Conservation (phyloP, 352 stramenopile species). For the Globisporangium spinosum region DNA sequence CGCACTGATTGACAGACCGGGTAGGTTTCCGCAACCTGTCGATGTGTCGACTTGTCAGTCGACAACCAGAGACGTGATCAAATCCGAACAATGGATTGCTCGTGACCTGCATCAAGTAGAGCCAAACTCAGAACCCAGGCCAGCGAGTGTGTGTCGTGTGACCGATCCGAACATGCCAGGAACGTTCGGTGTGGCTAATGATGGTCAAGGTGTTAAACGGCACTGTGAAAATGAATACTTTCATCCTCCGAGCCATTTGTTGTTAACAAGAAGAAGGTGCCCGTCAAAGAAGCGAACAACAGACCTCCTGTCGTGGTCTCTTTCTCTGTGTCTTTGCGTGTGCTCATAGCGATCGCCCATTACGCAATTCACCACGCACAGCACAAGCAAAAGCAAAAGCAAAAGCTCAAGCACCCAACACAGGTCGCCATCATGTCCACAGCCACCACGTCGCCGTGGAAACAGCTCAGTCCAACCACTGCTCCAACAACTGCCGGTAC, state of each 20-base stretch:
- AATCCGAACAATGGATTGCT: too few species aligned
- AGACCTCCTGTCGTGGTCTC: neutral
- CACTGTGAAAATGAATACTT: neutral
- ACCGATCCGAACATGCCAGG: constrained; percentile 1
- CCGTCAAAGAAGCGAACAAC: too few species aligned
- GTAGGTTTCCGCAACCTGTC: too few species aligned
- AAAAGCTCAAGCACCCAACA: neutral
- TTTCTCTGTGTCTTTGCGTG: neutral
- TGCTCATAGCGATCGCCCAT: neutral
- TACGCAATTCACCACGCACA: constrained; percentile 5
- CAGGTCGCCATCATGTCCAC: neutral
- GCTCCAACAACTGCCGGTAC: neutral
- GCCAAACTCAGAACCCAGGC: too few species aligned
- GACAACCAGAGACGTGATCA: too few species aligned
- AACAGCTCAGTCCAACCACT: constrained; percentile 3
- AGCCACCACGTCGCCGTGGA: constrained; percentile 4
- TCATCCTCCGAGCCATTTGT: too few species aligned
- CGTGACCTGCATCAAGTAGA: too few species aligned
- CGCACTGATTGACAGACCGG: too few species aligned
- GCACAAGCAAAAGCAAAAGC: neutral
- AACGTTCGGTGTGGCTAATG: constrained; percentile 9
- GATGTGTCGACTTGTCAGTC: too few species aligned
- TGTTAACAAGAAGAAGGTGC: too few species aligned
- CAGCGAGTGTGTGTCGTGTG: neutral
- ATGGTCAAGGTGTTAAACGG: neutral